phyloP scores from a whole-genome alignment of 2,329 filamentous ascomycete species.

The Reticulascus tulasneorum region DNA sequence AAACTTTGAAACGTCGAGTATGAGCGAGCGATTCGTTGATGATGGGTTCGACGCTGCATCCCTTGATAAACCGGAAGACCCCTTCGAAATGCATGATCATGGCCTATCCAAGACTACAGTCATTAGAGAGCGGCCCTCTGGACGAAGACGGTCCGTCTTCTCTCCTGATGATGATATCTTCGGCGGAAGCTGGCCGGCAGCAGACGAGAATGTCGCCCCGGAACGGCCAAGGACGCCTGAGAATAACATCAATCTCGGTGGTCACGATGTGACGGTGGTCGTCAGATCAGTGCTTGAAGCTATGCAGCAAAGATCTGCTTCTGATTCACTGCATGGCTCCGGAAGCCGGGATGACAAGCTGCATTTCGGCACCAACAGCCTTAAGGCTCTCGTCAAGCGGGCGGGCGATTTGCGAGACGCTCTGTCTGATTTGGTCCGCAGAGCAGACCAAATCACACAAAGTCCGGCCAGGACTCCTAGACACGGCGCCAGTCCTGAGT shows the following conservation, averaged over 20 bases:
- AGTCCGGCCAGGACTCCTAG: conserved; percentile 52
- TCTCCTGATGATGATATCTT: conserved; percentile 65
- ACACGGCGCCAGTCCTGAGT: conserved; percentile 57
- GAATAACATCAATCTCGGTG: conserved; percentile 25
- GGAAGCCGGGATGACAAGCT: conserved; percentile 47
- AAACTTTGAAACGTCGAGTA: conserved; percentile 35
- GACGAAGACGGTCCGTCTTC: conserved; percentile 58
- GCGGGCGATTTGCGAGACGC: conserved; percentile 56
- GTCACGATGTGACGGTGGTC: conserved; percentile 41
- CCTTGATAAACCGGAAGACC: conserved; percentile 39
- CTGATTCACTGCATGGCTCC: conserved; percentile 31
- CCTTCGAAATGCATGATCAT: conserved; percentile 33
- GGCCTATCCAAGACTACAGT: conserved; percentile 47
- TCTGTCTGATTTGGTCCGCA: conserved; percentile 56
- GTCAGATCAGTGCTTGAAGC: conserved; percentile 61
- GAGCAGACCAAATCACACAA: conserved; percentile 53
- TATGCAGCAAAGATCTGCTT: conserved; percentile 52
- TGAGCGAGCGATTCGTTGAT: conserved; percentile 41
- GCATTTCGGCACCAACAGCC: conserved; percentile 65
- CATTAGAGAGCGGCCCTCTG: conserved; percentile 48
- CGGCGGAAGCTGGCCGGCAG: conserved; percentile 44
- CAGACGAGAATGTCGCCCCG: conserved; percentile 31
- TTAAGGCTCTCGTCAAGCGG: conserved; percentile 62
- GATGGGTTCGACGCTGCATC: conserved; percentile 44
- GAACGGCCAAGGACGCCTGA: conserved; percentile 39